Base-by-base conservation (phyloP, 805 yeast species). In the Ogataea corticis region DNA sequence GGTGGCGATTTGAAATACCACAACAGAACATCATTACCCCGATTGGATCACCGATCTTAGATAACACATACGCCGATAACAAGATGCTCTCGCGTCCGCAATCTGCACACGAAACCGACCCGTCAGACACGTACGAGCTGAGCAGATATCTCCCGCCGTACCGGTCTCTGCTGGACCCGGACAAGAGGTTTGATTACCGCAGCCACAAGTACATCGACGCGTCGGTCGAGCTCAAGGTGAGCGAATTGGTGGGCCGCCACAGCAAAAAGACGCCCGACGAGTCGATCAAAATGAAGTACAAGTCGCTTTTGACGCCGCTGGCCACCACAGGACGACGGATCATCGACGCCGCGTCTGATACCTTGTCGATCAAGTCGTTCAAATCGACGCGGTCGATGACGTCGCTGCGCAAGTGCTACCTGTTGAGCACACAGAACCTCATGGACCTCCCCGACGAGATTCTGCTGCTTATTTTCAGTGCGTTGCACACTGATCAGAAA, bases 111-210 rank as follows among this genome's bases (percentile, higher is more conserved):
- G 9, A 9, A 5, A 6, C 25, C 31, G 32, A 13, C 38, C 7
- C 2, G 41, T 11, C 40, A 3, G 56, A 52, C 13, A 37, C 48
- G 5, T 56, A 59, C 31, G 59, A 57, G 36, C 44, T 57, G 37
- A 50, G 54, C 28, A 39, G 54, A 16, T 68, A 71, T 55, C 62
- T 77, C 19, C 81, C 81, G 7, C 76, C 82, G 2, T 79, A 79
- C 57, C 66, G 82, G 34, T 77, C 82, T 4, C 65, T 79, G 21
- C 59, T 79, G 21, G 71, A 69, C 33, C 83, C 83, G 1, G 65
- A 63, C 40, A 71, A 72, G 10, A 64, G 70, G 16, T 79, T 76
- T 55, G 83, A 79, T 56, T 79, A 79, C 58, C 62, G 66, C 40
- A 69, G 75, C 4, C 81, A 73, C 50, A 58, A 67, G 34, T 66